phyloP scores from a whole-genome alignment of 2,329 filamentous ascomycete species.

The Xylariaceae sp. region DNA sequence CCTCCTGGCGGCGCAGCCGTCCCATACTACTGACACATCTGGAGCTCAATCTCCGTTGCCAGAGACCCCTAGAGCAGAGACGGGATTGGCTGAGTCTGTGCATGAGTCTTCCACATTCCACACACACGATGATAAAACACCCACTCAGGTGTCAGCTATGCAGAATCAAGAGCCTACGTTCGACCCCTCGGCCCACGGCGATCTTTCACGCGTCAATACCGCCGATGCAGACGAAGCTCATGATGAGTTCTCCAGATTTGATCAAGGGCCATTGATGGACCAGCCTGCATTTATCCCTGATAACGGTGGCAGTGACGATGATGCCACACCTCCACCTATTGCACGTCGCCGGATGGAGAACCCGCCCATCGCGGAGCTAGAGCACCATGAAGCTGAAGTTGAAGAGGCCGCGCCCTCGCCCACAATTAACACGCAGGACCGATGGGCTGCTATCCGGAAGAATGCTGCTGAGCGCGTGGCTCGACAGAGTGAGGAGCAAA shows the following conservation, averaged over 20 bases:
- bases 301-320: constrained; percentile 48
- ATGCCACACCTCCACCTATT: constrained; percentile 52
- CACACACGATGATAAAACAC: constrained; percentile 24
- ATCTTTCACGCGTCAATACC: constrained; percentile 59
- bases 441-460: constrained; percentile 95
- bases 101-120: constrained; percentile 26
- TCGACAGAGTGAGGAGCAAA: constrained; percentile 64
- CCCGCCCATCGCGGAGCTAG: constrained; percentile 13
- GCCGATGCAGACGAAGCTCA: constrained; percentile 58
- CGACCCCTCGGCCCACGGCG: constrained; percentile 44
- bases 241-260: constrained; percentile 66
- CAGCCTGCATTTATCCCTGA: constrained; percentile 79
- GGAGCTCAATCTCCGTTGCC: constrained; percentile 29
- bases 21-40: constrained; percentile 25
- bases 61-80: constrained; percentile 23
- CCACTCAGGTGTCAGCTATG: constrained; percentile 27
- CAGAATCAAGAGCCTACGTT: constrained; percentile 37
- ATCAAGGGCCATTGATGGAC: constrained; percentile 84
- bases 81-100: constrained; percentile 20
- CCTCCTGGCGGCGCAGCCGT: constrained; percentile 45
- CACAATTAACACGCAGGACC: constrained; percentile 57
- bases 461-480: constrained; percentile 83
- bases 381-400: constrained; percentile 31
- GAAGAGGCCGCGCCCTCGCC: constrained; percentile 32
- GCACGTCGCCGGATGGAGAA: constrained; percentile 36